Conservation (phyloP, 2,329 filamentous ascomycete genomes). For the Colletotrichum chlorophyti region DNA sequence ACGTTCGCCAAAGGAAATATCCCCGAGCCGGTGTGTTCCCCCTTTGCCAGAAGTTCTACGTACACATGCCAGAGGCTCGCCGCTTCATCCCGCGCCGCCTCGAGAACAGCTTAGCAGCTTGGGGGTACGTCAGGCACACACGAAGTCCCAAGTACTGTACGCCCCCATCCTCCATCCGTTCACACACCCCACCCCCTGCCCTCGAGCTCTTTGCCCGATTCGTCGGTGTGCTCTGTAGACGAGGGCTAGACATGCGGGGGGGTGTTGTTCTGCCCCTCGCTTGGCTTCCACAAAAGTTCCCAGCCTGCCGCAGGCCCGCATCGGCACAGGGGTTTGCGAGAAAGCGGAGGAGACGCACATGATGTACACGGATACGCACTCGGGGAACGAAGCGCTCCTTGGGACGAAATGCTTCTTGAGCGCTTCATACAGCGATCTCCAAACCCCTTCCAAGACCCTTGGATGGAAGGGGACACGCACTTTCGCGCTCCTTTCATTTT, state of each 20-base stretch:
- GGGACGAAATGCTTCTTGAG: no score
- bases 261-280: conserved; percentile 12
- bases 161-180: not conserved
- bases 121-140: conserved; percentile 20
- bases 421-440: not conserved
- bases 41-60: conserved; percentile 4
- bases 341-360: conserved; percentile 9
- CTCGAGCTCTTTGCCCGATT: conserved; percentile 27
- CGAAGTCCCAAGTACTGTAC: no score
- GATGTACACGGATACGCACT: not conserved
- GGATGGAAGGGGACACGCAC: not conserved
- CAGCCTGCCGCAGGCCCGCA: conserved; percentile 27
- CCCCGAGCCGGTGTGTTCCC: conserved; percentile 2
- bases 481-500: conserved; percentile 3
- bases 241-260: conserved; percentile 9
- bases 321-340: conserved; percentile 22
- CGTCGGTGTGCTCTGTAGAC: conserved; percentile 3
- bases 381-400: no score
- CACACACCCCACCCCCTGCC: not conserved
- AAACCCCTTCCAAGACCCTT: not conserved
- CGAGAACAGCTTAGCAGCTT: not conserved
- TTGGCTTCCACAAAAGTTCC: conserved; percentile 29
- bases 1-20: conserved; percentile 7
- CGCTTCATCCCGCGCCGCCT: conserved; percentile 6
- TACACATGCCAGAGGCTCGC: not conserved